Evolutionary conservation across 2,329 filamentous ascomycete species (phyloP), one percentile per base, ranked within the genome.

Genomic region (Arthrinium phaeospermum): DNA sequence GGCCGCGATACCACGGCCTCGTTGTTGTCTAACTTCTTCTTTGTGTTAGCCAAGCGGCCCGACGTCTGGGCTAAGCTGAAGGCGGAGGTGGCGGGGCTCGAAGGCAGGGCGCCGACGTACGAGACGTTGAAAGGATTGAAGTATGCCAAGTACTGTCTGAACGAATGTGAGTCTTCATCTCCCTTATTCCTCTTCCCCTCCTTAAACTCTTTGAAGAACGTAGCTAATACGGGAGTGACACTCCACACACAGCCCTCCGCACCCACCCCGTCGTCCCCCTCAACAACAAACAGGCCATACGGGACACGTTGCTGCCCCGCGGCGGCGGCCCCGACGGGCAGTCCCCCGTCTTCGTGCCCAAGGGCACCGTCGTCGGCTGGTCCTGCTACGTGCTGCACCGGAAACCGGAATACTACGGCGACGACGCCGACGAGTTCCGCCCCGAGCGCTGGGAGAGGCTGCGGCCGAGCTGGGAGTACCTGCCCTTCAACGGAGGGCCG

Each of bases 381-480:
- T 82, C 85, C 69, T 80, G 84, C 1, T 88, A 85, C 75, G 79
- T 82, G 16, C 79, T 87, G 68, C 84, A 87, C 51, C 81, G 85
- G 6, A 80, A 86, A 46, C 77, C 77, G 46, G 79, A 75, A 6
- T 71, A 87, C 0, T 83, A 81, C 70, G 82, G 82, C 1, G 76
- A 78, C 68, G 85, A 87, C 68, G 82, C 83, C 0, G 78, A 82
- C 5, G 73, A 80, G 7, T 87, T 86, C 76, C 82, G 84, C 2
- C 85, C 85, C 0, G 85, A 87, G 75, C 77, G 86, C 41, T 87
- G 85, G 85, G 75, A 76, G 46, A 75, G 72, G 2, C 74, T 75
- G n/a, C 19, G 71, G 41, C 71, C 70, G 22, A 57, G 67, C 19
- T 78, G 75, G 72, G 77, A 73, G 5, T 79, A 76, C 41, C 57